Evolutionary conservation across 2,329 filamentous ascomycete genomes (phyloP), one percentile per base, ranked within the genome.

Genomic region (Tolypocladium album): DNA sequence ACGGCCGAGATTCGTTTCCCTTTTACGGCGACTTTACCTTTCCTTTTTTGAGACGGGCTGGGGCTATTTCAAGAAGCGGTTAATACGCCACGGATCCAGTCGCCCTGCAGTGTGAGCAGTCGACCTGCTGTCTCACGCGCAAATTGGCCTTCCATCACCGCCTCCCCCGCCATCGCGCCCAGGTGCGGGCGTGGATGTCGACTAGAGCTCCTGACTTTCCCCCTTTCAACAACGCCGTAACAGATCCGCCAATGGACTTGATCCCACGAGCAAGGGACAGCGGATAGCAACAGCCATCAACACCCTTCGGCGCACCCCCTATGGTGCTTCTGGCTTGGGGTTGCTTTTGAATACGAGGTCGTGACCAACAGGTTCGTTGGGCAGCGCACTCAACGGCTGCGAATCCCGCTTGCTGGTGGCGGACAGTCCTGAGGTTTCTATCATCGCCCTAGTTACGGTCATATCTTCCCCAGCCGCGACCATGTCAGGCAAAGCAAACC

Each of bases 31-130:
- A 20, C n/a, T 34, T 27, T 20, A 20, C 42, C 24, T 39, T 56
- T 59, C 56, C 13, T 24, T 42, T 60, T 60, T 60, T 50, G 36
- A 11, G 55, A 20, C 15, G 38, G 38, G 11, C 9, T 24, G 43
- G 11, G 45, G 38, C 56, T 34, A 53, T 58, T 58, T 36, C 7
- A 40, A 22, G 43, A 58, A 24, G 34, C 40, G 22, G 20, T 22
- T 22, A n/a, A n/a, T n/a, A 13, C 27, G 50, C 50, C 45, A 38
- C 34, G 38, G 36, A 34, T 20, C 36, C 31, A 20, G 36, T 27
- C 47, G 56, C 59, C 56, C 59, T 60, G 59, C 59, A 53, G 36
- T 40, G 43, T 55, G 55, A 45, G n/a, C 8, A 43, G 56, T 58
- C 47, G 38, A 20, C 27, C 57, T n/a, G 39, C 34, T 38, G 59